Base-by-base conservation (phyloP, 2,329 filamentous ascomycete species). In the Claviceps arundinis region DNA sequence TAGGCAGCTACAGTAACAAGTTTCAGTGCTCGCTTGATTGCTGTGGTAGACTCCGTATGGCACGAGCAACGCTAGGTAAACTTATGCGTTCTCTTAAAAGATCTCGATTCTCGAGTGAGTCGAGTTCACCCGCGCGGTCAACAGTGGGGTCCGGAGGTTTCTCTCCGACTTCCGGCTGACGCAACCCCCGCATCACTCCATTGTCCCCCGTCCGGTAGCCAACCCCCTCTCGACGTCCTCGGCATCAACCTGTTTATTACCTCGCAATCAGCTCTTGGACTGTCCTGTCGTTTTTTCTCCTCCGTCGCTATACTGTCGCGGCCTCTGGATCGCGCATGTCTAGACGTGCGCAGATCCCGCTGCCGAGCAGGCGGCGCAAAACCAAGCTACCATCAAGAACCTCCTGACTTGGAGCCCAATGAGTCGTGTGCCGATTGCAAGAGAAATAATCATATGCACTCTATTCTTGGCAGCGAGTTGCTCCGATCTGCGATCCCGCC, bases 381-480 rank as follows among this genome's bases (percentile, higher is more conserved):
- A 98, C 73, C 85, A 88, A 68, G 82, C 85, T 67, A 94, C 89
- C 45, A 88, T 98, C 70, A 97, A 97, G 76, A 89, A 81, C 65
- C 80, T 98, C 60, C 76, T 97, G 98, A 97, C 73, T 74, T 98
- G 60, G 91, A 97, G 65, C 74, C 82, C 56, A 98, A 98, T 75
- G 97, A 98, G 75, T 82, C 86, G 65, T 98, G 93, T 76, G 89
- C 91, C 55, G 94, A 98, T 70, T 98, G 93, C 81, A 98, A 98
- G 77, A 84, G 85, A 68, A 98, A 97, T 76, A 98, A 97, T 70
- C 93, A 89, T 94, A 70, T 60, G 84, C 73, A 38, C 30, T 30
- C 26, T 19, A 9, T 45, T 37, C 14, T 45, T 9, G 19, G 38
- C n/a, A 19, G 38, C 11, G 22, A 44, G 1, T 37, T 19, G 0